Evolutionary conservation across 805 yeast species (phyloP).

Genomic region (Schwanniomyces vanrijiae): DNA sequence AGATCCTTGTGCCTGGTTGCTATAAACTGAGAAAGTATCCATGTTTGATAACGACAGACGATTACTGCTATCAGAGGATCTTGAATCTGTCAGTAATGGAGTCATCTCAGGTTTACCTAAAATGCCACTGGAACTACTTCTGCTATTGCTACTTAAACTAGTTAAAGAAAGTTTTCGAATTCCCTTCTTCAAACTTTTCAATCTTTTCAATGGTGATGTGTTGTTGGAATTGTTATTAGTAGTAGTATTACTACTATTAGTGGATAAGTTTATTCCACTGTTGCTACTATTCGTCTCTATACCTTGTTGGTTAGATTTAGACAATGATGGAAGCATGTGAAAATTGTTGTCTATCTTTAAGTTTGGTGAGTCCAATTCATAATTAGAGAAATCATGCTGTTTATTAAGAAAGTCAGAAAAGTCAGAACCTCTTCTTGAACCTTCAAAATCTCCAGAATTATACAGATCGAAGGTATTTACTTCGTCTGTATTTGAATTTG

Average conservation of each 20-base stretch:
- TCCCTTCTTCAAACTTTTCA: constrained; percentile 38
- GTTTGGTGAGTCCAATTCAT: constrained; percentile 18
- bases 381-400: constrained; percentile 6
- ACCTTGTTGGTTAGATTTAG: not conserved
- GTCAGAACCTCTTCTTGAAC: constrained; percentile 7
- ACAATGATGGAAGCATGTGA: constrained; percentile 11
- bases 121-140: constrained; percentile 3
- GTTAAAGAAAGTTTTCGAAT: constrained; percentile 24
- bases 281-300: not conserved
- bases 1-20: not conserved
- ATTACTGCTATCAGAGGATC: constrained; percentile 1
- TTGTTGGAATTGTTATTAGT: not conserved
- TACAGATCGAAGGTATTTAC: constrained; percentile 2
- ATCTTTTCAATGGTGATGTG: constrained; percentile 34
- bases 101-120: constrained; percentile 10
- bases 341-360: constrained; percentile 9
- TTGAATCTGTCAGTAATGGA: constrained; percentile 11
- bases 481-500: constrained; percentile 4
- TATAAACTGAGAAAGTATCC: constrained; percentile 1
- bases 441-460: constrained; percentile 1
- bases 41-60: constrained; percentile 1
- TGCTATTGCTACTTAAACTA: constrained; percentile 6
- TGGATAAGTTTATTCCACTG: not conserved
- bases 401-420: constrained; percentile 7
- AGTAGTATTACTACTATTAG: not conserved